Conservation (phyloP, 129 eudicot genomes). For the Saussurea involucrata region DNA sequence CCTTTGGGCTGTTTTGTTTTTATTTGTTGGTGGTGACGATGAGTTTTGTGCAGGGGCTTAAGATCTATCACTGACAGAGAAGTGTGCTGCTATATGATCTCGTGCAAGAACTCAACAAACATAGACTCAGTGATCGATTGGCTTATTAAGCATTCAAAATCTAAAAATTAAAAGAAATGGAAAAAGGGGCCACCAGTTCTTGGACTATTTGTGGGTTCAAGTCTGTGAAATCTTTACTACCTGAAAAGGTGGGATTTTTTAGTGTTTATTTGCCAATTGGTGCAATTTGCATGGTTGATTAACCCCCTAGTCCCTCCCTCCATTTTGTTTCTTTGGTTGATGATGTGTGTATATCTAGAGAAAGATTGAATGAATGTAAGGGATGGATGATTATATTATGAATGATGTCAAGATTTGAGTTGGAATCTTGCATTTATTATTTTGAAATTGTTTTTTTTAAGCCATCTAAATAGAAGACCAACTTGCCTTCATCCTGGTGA, state of each 20-base stretch:
- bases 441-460: too few relatives aligned
- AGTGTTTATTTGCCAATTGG: background rate
- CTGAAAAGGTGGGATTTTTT: background rate
- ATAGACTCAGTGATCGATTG: constrained; percentile 79
- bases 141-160: constrained; percentile 80
- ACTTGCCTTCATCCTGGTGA: background rate
- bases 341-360: background rate
- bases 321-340: background rate
- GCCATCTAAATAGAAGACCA: background rate
- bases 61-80: constrained; percentile 66
- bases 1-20: too few relatives aligned
- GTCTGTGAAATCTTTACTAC: background rate
- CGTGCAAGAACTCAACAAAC: constrained; percentile 90
- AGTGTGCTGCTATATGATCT: constrained; percentile 86
- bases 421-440: background rate
- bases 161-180: constrained; percentile 52
- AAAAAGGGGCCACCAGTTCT: background rate
- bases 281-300: background rate
- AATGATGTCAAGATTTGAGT: background rate
- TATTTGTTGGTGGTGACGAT: background rate
- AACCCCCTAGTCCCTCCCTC: background rate
- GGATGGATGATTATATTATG: background rate
- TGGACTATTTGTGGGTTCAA: background rate
- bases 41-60: constrained; percentile 49
- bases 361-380: background rate